Evolutionary conservation across 2,329 filamentous ascomycete genomes (phyloP), one percentile per base, ranked within the genome.

Genomic region (Aspergillus viridinutans): DNA sequence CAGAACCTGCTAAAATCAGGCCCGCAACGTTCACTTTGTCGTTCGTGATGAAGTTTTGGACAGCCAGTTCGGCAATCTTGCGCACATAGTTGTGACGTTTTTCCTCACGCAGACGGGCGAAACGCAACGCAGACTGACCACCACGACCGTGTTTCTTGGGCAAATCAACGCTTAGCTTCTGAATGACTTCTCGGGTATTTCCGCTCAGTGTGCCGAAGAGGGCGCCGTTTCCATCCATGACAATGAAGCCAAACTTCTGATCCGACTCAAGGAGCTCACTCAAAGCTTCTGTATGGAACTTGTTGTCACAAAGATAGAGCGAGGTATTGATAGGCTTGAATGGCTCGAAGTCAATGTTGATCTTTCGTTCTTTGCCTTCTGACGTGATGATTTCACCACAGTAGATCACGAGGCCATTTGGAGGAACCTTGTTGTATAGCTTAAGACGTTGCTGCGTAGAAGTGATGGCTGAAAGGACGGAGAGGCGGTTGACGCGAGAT

Each of bases 261-360:
- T 99, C 94, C 20, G 93, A 97, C 80, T 99, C 94, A 65, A 99
- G 88, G 70, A 99, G 85, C 81, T 99, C 94, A 64, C 92, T 94
- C 65, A 99, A 81, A 20, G 94, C 93, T 78, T 99, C 94, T 57
- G 94, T 99, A 75, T 99, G 94, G 79, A 99, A 99, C 74, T 99
- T 99, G 84, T 99, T 99, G 86, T 99, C 94, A 81, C 94, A 99
- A 60, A 99, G 90, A 77, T 99, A 99, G 49, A 99, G 85, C 48
- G 95, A 99, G 38, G 94, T 99, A 79, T 99, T 99, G 86, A 99
- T 99, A 60, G 94, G 94, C 84, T 99, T 99, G 85, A 99, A 99
- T 32, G 94, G 94, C 80, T 99, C 94, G 76, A 99, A 99, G 75
- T 99, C 95, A 75, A 99, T 99, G 79, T 99, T 99, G 82, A 99